Evolutionary conservation across 805 yeast genomes (phyloP).

Genomic region (Yarrowia sp.): DNA sequence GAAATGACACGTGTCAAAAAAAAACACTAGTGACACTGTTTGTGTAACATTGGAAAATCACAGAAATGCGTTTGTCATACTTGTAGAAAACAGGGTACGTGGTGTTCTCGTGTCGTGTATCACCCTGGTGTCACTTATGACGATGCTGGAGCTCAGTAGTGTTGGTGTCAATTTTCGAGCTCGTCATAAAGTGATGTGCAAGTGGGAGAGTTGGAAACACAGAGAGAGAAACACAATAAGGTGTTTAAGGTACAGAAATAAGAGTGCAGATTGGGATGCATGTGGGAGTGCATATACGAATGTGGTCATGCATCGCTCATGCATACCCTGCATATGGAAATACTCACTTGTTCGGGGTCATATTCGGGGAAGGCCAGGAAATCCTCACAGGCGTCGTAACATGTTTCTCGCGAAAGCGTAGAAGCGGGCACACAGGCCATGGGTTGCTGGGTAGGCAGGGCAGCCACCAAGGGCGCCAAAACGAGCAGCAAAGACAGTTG

Average conservation of each 20-base stretch:
- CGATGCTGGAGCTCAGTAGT: too few relatives aligned
- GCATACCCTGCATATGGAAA: not conserved
- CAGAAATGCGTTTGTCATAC: too few relatives aligned
- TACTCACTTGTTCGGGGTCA: conserved; percentile 1
- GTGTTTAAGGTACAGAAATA: not conserved
- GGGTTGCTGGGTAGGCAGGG: not conserved
- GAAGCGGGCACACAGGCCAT: not conserved
- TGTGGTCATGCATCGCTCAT: too few relatives aligned
- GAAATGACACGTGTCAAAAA: not conserved
- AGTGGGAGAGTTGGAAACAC: not conserved
- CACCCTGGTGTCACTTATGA: too few relatives aligned
- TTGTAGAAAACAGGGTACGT: too few relatives aligned
- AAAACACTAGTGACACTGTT: not conserved
- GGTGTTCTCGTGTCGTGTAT: not conserved
- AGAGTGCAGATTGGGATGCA: not conserved
- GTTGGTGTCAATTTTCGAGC: too few relatives aligned
- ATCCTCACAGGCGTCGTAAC: not conserved
- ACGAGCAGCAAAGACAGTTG: not conserved
- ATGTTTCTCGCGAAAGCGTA: not conserved
- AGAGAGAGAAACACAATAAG: not conserved
- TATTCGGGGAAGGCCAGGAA: not conserved
- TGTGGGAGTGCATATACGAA: not conserved
- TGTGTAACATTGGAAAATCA: not conserved
- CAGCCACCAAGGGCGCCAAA: not conserved
- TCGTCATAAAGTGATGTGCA: not conserved